phyloP scores from a whole-genome alignment of 169 alveolate species.

The Cryptosporidium muris region DNA sequence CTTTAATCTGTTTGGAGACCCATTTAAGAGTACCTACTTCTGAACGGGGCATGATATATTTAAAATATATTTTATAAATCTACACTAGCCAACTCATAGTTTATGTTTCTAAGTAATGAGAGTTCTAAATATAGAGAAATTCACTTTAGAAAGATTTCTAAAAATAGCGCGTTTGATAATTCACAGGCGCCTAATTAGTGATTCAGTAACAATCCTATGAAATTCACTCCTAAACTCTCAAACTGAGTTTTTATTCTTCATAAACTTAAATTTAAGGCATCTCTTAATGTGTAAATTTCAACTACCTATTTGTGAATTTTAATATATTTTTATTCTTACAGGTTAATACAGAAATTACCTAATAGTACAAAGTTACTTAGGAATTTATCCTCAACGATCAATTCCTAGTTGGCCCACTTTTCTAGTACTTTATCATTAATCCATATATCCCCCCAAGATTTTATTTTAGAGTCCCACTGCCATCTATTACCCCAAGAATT shows the following conservation, averaged over 20 bases:
- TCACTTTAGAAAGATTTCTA: no score
- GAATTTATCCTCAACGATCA: no score
- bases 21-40: slow-evolving; percentile 93
- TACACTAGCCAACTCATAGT: not conserved
- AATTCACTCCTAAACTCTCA: no score
- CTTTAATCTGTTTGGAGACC: slow-evolving; percentile 93
- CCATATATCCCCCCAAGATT: slow-evolving; percentile 71
- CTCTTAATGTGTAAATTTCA: not conserved
- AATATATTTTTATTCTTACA: no score
- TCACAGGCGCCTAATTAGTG: no score
- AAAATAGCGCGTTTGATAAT: no score
- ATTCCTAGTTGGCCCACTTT: slow-evolving; percentile 15
- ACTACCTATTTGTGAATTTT: not conserved
- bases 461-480: slow-evolving; percentile 41
- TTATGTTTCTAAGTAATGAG: not conserved
- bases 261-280: no score
- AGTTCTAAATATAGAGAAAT: no score
- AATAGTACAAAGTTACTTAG: no score
- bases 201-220: no score
- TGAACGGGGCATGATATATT: slow-evolving; percentile 81
- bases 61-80: not conserved
- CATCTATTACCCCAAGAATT: slow-evolving; percentile 59
- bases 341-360: no score
- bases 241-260: no score
- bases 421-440: slow-evolving; percentile 8